These are phyloP conservation scores for Hypoxylon rickii DNA, from an alignment of 495 filamentous ascomycete species.

Conservation along the genomic window DNA sequence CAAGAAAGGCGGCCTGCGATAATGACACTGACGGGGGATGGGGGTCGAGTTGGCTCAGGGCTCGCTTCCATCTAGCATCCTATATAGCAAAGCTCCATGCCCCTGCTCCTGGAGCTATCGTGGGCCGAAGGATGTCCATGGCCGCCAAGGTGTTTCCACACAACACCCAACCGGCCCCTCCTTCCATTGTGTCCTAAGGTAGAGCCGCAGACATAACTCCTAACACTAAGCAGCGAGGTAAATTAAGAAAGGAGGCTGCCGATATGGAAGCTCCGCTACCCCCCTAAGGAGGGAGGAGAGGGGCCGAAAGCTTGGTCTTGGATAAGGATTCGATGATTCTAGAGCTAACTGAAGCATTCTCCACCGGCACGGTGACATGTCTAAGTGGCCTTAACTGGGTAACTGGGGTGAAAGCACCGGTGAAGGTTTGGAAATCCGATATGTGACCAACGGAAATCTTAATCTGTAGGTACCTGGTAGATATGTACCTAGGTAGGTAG, in stretches of 20 bases:
- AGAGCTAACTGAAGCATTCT: conserved; percentile 22
- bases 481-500: neutral
- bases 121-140: conserved; percentile 14
- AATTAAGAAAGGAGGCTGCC: conserved; percentile 12
- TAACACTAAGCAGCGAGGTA: conserved; percentile 20
- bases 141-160: conserved; percentile 21
- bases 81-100: conserved; percentile 25
- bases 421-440: conserved; percentile 25
- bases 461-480: neutral
- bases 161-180: conserved; percentile 19
- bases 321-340: conserved; percentile 24
- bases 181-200: conserved; percentile 7
- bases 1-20: neutral
- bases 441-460: conserved; percentile 17
- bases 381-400: conserved; percentile 14
- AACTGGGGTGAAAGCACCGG: conserved; percentile 25
- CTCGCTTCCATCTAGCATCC: conserved; percentile 11
- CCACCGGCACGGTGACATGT: conserved; percentile 27
- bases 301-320: conserved; percentile 20
- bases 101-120: conserved; percentile 21
- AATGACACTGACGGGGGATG: conserved; percentile 1
- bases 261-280: conserved; percentile 27
- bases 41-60: neutral
- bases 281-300: conserved; percentile 9
- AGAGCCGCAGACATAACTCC: conserved; percentile 11